Evolutionary conservation across 768 basidiomycete genomes (phyloP), one percentile per base, ranked within the genome.

Genomic region (Obba rivulosa): DNA sequence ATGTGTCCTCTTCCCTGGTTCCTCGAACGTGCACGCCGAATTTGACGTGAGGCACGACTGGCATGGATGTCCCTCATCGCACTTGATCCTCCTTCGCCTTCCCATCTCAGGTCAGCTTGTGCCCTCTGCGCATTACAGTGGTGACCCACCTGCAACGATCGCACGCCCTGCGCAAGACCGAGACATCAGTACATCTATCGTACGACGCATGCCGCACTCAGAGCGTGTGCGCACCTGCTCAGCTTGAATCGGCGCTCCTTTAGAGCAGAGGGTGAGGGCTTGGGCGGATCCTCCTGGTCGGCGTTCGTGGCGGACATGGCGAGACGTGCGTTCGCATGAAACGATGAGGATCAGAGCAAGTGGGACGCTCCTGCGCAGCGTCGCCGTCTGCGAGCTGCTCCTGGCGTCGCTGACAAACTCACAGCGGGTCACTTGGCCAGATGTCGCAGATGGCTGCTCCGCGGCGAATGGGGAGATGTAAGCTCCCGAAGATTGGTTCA

Each of bases 231-330:
- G 34, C 51, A 87, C 89, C 88, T 85, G 79, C 85, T 89, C 49
- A 92, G 69, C 72, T 92, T 92, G 73, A 92, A 91, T 45, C 89
- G 78, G 46, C 89, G 75, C 59, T 92, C 88, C 66, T 88, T 91
- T 49, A 86, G 71, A 34, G 66, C 57, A 10, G 67, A 62, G 18
- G 63, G 23, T 13, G 60, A 45, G 7, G 28, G 28, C 28, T 31
- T 31, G 28, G 28, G 28, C 28, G 28, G 28, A 13, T 31, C 28
- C 28, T 31, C 28, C 28, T 31, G 28, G 28, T 31, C 28, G 28
- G 13, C 13, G 28, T 31, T 31, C 28, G 28, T 31, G 28, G 28
- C 5, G 7, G 28, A 31, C 28, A 31, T 31, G 28, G 28, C 28
- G 28, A 13, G 28, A 13, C 13, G 28, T 13, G 28, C 28, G 28